Base-by-base conservation (phyloP, 2,329 filamentous ascomycete genomes). In the Sporothrix pallida region DNA sequence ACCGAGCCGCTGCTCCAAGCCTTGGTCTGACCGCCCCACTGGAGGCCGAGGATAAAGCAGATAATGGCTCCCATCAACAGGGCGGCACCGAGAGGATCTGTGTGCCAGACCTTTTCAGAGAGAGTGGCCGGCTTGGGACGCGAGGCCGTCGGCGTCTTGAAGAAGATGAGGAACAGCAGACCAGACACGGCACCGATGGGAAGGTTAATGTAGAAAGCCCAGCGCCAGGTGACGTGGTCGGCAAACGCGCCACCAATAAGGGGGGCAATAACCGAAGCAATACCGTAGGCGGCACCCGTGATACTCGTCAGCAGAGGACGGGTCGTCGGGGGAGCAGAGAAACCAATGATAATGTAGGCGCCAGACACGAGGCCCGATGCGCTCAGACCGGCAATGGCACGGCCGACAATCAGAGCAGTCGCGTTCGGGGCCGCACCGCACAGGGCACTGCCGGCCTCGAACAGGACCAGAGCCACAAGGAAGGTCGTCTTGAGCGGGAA, bases 401-500 rank as follows among this genome's bases (percentile, higher is more conserved):
- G 80, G 3, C 85, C 85, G 12, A 85, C 77, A 72, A 88, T 88
- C 15, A 88, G 76, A 23, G 83, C 83, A 73, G 83, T 77, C 79
- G 86, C 84, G 42, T 75, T 82, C 0, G 82, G 83, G 0, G 85
- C 83, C 0, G 79, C 84, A 48, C 84, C 85, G 72, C 84, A 86
- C 0, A 85, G 70, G 0, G 83, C 82, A 8, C 78, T 81, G 54
- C 78, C 80, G 52, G 75, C 75, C 17, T 74, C 74, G 73, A 81
- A 81, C 31, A 79, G 68, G 42, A 75, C 48, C 2, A 74, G 56
- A n/a, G 62, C 71, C 42, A 23, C 8, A 7, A 76, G 23, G 37
- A 70, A 74, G n/a, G 72, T 31, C 56, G 62, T 63, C 52, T 76
- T 76, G 70, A 72, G 82, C 13, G 84, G 81, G 76, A 89, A 89